phyloP scores from a whole-genome alignment of 2,329 filamentous ascomycete genomes.

The Scedosporium boydii region DNA sequence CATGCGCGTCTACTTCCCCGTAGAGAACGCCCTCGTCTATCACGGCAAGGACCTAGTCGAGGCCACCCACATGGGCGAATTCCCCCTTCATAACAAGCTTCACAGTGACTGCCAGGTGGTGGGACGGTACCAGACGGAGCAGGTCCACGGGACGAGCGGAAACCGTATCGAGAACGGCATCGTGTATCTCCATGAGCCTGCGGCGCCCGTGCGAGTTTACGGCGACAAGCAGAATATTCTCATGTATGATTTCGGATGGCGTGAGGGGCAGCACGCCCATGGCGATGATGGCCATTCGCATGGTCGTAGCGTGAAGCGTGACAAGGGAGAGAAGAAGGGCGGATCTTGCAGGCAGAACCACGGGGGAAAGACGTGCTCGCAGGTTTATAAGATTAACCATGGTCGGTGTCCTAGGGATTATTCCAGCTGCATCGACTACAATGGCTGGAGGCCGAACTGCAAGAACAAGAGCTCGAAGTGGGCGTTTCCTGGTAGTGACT shows the following conservation, averaged over 20 bases:
- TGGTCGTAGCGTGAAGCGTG: neutral
- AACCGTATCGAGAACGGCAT: conserved; percentile 10
- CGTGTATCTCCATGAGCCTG: conserved; percentile 9
- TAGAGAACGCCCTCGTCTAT: conserved; percentile 9
- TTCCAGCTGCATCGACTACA: conserved; percentile 6
- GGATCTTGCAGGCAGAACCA: conserved; percentile 8
- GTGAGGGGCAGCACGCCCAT: conserved; percentile 8
- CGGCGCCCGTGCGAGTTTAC: conserved; percentile 2
- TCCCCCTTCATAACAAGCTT: conserved; percentile 3
- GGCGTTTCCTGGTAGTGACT: conserved; percentile 4
- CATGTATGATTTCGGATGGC: conserved; percentile 11
- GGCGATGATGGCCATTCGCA: conserved; percentile 3
- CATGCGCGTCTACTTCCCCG: conserved; percentile 11
- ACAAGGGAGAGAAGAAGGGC: conserved; percentile 2
- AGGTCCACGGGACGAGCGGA: conserved; percentile 7
- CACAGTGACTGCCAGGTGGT: conserved; percentile 9
- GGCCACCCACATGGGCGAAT: conserved; percentile 9
- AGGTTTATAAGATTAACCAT: conserved; percentile 8
- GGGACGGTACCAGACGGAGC: conserved; percentile 9
- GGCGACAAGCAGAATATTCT: conserved; percentile 7
- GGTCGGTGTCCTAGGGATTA: conserved; percentile 7
- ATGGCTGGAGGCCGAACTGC: conserved; percentile 5
- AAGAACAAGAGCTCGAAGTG: conserved; percentile 4
- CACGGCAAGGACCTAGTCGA: conserved; percentile 8
- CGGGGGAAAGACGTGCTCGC: conserved; percentile 6